A percentile compares a stretch with the other conserved stretches of the same genome.
Conservation (phyloP, 1,284 basidiomycete species). For the Sporisorium sorghi region DNA sequence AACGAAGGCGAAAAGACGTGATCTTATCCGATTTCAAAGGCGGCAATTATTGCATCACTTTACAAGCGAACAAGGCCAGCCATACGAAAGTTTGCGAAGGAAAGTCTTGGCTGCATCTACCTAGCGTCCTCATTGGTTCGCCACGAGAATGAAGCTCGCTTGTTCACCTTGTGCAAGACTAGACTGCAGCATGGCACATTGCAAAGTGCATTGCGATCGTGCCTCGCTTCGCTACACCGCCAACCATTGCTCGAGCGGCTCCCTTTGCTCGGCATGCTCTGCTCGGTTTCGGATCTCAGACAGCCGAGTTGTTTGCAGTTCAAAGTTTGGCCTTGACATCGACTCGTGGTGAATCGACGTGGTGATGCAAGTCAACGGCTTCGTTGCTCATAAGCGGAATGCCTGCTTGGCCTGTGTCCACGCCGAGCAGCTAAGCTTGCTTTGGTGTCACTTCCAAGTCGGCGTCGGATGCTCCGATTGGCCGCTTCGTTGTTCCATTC, state of each 20-base stretch:
- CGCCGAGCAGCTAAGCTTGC: not conserved
- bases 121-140: not conserved
- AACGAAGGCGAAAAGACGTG: not conserved
- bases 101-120: slow-evolving; percentile 7
- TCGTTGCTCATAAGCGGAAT: slow-evolving; percentile 1
- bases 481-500: not conserved
- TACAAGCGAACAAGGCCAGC: not conserved
- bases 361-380: not conserved
- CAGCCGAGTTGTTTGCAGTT: slow-evolving; percentile 6
- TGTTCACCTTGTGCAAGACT: slow-evolving; percentile 1
- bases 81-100: slow-evolving; percentile 2
- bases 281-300: not conserved
- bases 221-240: not conserved
- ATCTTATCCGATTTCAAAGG: not conserved
- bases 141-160: not conserved
- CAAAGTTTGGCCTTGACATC: not conserved
- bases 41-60: not conserved
- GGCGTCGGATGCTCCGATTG: slow-evolving; percentile 3
- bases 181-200: slow-evolving; percentile 2
- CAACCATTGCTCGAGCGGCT: not conserved
- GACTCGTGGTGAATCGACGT: not conserved
- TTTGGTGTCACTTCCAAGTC: not conserved
- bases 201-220: not conserved
- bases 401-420: not conserved
- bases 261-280: not conserved